Base-by-base conservation (phyloP, 1,139 yeast species). In the Debaryomycetaceae sp. region DNA sequence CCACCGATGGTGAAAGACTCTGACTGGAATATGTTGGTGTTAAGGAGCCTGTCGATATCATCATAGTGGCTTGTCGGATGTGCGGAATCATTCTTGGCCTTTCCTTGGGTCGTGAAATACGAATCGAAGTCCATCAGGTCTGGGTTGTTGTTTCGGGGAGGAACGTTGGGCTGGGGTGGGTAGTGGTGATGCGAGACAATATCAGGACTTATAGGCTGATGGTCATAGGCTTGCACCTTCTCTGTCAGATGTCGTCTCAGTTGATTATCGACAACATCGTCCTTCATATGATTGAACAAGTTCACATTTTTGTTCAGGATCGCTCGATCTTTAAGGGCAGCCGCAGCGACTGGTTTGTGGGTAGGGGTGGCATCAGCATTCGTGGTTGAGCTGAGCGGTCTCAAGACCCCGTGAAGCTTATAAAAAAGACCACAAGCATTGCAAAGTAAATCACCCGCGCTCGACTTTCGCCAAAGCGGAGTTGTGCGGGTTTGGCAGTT, bases 351-450 rank as follows among this genome's bases (percentile, higher is more conserved):
- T 22, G 8, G 7, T 16, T 23, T 8, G 25, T 30, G 23, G 29
- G 6, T 25, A 15, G 12, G 7, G 19, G 9, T 25, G 25, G 16
- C 28, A 8, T 21, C 28, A 19, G 34, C 19, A 7, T 14, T 21
- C 6, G 18, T 10, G 14, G 13, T 27, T 11, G 32, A 41, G 35
- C 51, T 59, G 28, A 65, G 47, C 4, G 73, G 73, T 22, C 74
- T 48, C 41, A 65, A 57, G 2, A 64, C 67, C 3, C 73, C 72
- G 42, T 66, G 72, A 28, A 66, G 50, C 42, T 65, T 65, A 44
- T 62, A 64, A 41, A 66, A 66, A 32, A 67, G 54, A 3, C 74
- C 74, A 44, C 74, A 67, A 0, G 73, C 74, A 42, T 67, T 67
- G 42, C 74, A 67, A 20, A 67, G 49, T 30, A 67, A 53, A 34